Evolutionary conservation across 2,329 filamentous ascomycete species (phyloP), one percentile per base, ranked within the genome.

Genomic region (Mycosphaerella arachidis): DNA sequence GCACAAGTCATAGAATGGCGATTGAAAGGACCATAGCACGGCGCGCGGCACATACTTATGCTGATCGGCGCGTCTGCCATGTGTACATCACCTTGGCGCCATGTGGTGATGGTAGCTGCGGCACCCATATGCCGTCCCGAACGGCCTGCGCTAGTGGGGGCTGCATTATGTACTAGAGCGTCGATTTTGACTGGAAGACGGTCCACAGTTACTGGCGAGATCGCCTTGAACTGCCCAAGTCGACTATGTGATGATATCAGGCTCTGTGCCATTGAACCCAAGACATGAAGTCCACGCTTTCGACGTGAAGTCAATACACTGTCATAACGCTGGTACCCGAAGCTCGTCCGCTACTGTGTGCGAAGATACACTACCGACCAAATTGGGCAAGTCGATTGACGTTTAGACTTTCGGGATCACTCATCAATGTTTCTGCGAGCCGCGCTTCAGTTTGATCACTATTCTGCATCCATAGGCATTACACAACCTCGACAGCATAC

Each of bases 11-110:
- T 46, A 16, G n/a, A 46, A 46, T n/a, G 43, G n/a, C 16, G 4
- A n/a, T 8, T 46, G n/a, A n/a, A 7, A 46, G n/a, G 8, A 10
- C 20, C 43, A 46, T 46, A 46, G 20, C 7, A 12, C 43, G 13
- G 40, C 40, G 40, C 18, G 40, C 7, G n/a, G n/a, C 40, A 31
- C 27, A 30, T 27, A 29, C 20, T 75, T 76, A 18, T 18, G 13
- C n/a, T 43, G 13, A 43, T 13, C 40, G 40, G 40, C 40, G n/a
- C 40, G 40, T 18, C 7, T n/a, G 13, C 13, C 16, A 43, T 43
- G 40, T 7, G 13, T 13, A n/a, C 40, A 43, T 43, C 40, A 7
- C 13, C 40, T 7, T 18, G 13, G 40, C 40, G 40, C 40, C 40
- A n/a, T 43, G 16, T 43, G 40, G 40, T 43, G 40, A n/a, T 43